These are phyloP conservation scores for Taxillus chinensis DNA, from an alignment of 164 flowering plant species.

Conservation along the genomic window DNA sequence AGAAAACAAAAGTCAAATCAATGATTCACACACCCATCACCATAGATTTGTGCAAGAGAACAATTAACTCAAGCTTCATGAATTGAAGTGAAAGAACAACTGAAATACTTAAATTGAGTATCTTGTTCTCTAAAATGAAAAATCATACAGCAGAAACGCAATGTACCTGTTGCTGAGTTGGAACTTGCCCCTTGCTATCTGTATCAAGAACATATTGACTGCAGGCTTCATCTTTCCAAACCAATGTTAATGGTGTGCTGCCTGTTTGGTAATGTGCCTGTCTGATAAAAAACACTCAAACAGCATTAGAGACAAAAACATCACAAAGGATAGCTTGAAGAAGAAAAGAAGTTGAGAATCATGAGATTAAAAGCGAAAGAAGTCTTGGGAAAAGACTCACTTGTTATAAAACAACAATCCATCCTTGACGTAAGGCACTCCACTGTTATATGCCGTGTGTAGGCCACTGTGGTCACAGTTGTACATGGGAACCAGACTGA, in stretches of 20 bases:
- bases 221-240: constrained; percentile 93
- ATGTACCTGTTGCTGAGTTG: constrained; percentile 74
- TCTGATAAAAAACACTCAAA: constrained; percentile 27
- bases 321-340: background rate
- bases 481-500: constrained; percentile 65
- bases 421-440: constrained; percentile 70
- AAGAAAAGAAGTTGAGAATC: background rate
- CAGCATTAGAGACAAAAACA: constrained; percentile 1
- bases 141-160: background rate
- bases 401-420: constrained; percentile 87
- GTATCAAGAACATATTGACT: constrained; percentile 96
- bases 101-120: background rate
- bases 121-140: background rate
- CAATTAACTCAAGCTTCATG: no score
- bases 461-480: constrained; percentile 68
- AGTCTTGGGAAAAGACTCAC: constrained; percentile 26
- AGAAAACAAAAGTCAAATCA: no score
- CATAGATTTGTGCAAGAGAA: no score
- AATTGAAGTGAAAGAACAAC: no score
- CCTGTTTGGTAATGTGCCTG: constrained; percentile 94
- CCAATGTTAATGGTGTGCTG: constrained; percentile 76
- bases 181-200: constrained; percentile 75
- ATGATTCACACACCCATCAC: no score
- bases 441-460: constrained; percentile 52
- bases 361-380: background rate